These are phyloP conservation scores for Pezicula rhizophila DNA, from an alignment of 2,329 filamentous ascomycete genomes.

Conservation along the genomic window DNA sequence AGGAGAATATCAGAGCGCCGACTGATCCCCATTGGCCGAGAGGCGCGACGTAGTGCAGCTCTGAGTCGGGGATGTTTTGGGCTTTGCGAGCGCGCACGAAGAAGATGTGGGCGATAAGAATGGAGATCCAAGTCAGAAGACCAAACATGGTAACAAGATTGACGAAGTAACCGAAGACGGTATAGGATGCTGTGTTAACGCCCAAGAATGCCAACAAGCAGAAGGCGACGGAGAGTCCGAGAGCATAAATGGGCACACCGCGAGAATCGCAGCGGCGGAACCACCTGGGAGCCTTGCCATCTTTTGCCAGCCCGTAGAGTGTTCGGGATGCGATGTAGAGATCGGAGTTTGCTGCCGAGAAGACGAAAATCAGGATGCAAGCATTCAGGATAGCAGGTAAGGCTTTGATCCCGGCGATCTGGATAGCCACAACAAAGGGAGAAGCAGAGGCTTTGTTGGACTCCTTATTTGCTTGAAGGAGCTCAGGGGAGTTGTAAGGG, in stretches of 20 bases:
- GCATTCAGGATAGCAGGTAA: slow-evolving; percentile 65
- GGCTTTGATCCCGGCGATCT: slow-evolving; percentile 54
- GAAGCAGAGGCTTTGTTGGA: slow-evolving; percentile 42
- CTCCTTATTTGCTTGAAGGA: slow-evolving; percentile 43
- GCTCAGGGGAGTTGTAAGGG: slow-evolving; percentile 56
- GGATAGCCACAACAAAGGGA: slow-evolving; percentile 52
- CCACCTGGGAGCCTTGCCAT: slow-evolving; percentile 56
- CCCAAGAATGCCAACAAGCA: slow-evolving; percentile 64
- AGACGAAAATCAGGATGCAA: slow-evolving; percentile 60
- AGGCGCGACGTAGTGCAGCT: slow-evolving; percentile 61
- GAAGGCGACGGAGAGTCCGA: slow-evolving; percentile 40
- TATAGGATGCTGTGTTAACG: slow-evolving; percentile 49
- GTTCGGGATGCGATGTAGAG: slow-evolving; percentile 64
- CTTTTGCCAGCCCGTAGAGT: slow-evolving; percentile 61
- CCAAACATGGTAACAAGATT: slow-evolving; percentile 47
- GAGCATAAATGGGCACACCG: slow-evolving; percentile 42
- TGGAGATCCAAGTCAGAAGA: slow-evolving; percentile 33
- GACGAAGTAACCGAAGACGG: slow-evolving; percentile 66
- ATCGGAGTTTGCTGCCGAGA: slow-evolving; percentile 54
- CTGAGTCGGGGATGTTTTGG: slow-evolving; percentile 49
- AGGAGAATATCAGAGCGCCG: slow-evolving; percentile 62
- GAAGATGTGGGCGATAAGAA: slow-evolving; percentile 62
- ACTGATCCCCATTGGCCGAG: slow-evolving; percentile 67
- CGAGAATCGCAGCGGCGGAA: slow-evolving; percentile 51
- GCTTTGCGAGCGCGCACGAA: slow-evolving; percentile 58